Conservation (phyloP, 495 filamentous ascomycete species). For the Collariella sp. region DNA sequence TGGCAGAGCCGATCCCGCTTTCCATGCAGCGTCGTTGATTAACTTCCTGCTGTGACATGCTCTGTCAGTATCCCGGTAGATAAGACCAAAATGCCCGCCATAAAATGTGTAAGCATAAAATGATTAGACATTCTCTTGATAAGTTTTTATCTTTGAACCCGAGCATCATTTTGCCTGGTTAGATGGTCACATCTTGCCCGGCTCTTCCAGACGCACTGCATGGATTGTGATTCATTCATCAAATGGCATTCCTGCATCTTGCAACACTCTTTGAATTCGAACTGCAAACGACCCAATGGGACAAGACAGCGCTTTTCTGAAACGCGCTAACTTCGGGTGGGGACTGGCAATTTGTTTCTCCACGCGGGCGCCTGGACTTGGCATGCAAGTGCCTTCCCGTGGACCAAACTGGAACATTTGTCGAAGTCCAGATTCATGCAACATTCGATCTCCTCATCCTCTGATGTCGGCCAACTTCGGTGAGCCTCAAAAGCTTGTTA, state of each 20-base stretch:
- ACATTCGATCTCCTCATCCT: too few relatives aligned
- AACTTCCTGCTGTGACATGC: not conserved
- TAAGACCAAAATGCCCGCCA: too few relatives aligned
- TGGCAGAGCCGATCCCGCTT: not conserved
- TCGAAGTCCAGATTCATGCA: too few relatives aligned
- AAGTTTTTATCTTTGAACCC: too few relatives aligned
- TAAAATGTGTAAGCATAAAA: too few relatives aligned
- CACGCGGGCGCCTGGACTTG: not conserved
- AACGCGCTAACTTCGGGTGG: constrained; percentile 3
- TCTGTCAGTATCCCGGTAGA: too few relatives aligned
- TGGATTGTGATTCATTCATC: not conserved
- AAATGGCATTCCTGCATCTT: not conserved
- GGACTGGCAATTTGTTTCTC: not conserved
- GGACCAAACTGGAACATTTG: not conserved
- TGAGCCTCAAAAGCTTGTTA: too few relatives aligned
- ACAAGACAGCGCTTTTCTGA: constrained; percentile 2
- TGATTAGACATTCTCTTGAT: too few relatives aligned
- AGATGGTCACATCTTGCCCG: too few relatives aligned
- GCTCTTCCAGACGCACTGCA: not conserved
- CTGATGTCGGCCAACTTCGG: too few relatives aligned
- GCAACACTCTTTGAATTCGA: not conserved
- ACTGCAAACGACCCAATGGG: not conserved
- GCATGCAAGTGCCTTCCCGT: not conserved
- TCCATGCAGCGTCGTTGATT: not conserved
- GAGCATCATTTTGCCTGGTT: too few relatives aligned